Base-by-base conservation (phyloP, 2,329 filamentous ascomycete genomes). In the Plectosphaerella sp. region DNA sequence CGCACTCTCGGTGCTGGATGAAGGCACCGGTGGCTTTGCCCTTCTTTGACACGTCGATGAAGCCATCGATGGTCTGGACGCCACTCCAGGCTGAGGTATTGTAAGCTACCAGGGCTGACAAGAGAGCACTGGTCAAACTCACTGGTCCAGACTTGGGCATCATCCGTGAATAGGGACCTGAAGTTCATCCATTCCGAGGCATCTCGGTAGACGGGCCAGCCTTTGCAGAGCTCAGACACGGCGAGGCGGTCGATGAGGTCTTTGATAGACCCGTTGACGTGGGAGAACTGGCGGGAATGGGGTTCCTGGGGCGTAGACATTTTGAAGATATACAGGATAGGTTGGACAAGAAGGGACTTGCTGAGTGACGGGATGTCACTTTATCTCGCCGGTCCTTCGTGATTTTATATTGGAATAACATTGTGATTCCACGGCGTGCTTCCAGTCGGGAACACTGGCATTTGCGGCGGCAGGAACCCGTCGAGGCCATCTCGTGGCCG, bases 1-100 rank as follows among this genome's bases (percentile, higher is more conserved):
- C 75, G 62, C 73, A 76, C 58, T 77, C 74, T 53, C 78, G 77
- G 61, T 82, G 79, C 76, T 79, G 78, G 64, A 82, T 82, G 65
- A 79, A 80, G 48, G 72, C 77, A 16, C 78, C 77, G 10, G 67
- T 66, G 22, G 72, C 66, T 63, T 79, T 79, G 52, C 77, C 78
- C 9, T 67, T 63, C 56, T 79, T 73, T 12, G 77, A 81, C 47
- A 74, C 70, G 48, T 64, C 59, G 36, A 70, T 65, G 57, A 71
- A 69, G 55, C 74, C 69, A 53, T 74, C 71, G 69, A 75, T 74
- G 49, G 41, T 28, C 52, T 20, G 49, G 28, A 52, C 28, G 42
- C 56, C 73, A 52, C 69, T 74, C 76, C 75, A 78, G 47, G 76
- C 76, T 78, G 52, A 12, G 10, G 41, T 2, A 14, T n/a, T 3